Base-by-base conservation (phyloP, 73 alveolate species). In the Paramecium pentaurelia region DNA sequence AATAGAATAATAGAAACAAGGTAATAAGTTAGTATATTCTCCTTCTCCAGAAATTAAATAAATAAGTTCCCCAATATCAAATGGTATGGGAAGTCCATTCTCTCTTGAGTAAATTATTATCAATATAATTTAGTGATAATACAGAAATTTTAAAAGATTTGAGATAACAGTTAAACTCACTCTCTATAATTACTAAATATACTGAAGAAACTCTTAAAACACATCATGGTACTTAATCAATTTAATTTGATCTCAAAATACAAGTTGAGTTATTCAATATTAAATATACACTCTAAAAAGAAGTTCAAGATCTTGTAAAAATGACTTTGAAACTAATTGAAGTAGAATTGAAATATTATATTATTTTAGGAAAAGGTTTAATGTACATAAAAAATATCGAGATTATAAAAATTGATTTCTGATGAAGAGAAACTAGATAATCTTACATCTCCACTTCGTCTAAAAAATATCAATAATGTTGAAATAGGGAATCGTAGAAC, bases 261-360 rank as follows among this genome's bases (percentile, higher is more conserved):
- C 38, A 73, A 38, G 60, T 73, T 8, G 87, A 73, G n/a, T 73
- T 73, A 9, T 73, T 73, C 87, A 73, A 73, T n/a, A 73, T 73
- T 8, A 73, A 73, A 73, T 38, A 73, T 14, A 73, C 60, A 4
- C 47, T 64, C 20, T 34, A 64, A 64, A 64, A 36, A 38, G 60
- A 37, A 1, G 60, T 73, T 40, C 38, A 73, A 34, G 87, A 73
- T 37, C 37, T 37, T 3, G 60, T 73, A 11, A 73, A 73, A 73
- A 16, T 37, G 60, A 38, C 87, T 37, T 73, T 73, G 28, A 40
- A 73, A 16, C 34, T 73, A n/a, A 73, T 73, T 16, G 87, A 73
- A 38, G 87, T 73, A 73, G 7, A 64, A 11, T 32, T 64, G 25
- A 37, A 30, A 18, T n/a, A 30, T 37, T 8, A 8, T 73, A 2